phyloP scores from a whole-genome alignment of 495 filamentous ascomycete genomes.

The Neurospora tetrasperma region DNA sequence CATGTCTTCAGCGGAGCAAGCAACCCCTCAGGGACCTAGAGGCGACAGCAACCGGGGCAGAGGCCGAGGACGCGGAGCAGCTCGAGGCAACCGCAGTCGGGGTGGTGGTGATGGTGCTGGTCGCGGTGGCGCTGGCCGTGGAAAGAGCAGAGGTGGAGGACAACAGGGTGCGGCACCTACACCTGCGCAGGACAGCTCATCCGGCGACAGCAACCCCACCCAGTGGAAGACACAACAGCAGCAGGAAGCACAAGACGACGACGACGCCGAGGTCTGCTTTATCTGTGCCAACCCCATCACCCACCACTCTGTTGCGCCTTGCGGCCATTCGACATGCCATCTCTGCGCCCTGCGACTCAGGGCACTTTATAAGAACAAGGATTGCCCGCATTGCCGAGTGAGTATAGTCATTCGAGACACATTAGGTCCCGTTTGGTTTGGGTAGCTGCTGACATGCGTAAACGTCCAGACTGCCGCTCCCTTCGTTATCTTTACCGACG shows the following conservation, averaged over 20 bases:
- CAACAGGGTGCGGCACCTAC: neutral
- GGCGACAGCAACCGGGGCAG: slow-evolving; percentile 29
- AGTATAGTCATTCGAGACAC: slow-evolving; percentile 16
- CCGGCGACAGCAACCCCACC: neutral
- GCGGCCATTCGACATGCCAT: slow-evolving; percentile 92
- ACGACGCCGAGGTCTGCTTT: slow-evolving; percentile 84
- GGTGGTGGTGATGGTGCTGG: slow-evolving; percentile 4
- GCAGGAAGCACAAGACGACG: slow-evolving; percentile 31
- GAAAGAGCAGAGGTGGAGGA: slow-evolving; percentile 10
- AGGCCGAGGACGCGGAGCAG: slow-evolving; percentile 23
- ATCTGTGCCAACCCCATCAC: slow-evolving; percentile 85
- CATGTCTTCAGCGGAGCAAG: slow-evolving; percentile 16
- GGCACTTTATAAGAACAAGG: slow-evolving; percentile 89
- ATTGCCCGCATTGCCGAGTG: slow-evolving; percentile 89
- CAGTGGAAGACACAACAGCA: slow-evolving; percentile 7
- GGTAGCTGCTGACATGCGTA: slow-evolving; percentile 2
- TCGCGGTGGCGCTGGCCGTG: slow-evolving; percentile 7
- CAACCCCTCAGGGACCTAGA: slow-evolving; percentile 13
- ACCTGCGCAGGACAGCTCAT: neutral
- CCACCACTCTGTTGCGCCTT: slow-evolving; percentile 79
- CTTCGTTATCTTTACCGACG: slow-evolving; percentile 86
- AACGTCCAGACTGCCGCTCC: slow-evolving; percentile 55
- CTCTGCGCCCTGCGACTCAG: slow-evolving; percentile 84
- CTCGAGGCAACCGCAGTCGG: slow-evolving; percentile 9
- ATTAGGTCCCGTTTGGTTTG: neutral